Evolutionary conservation across 2,329 filamentous ascomycete species (phyloP).

Genomic region (Hortaea sp.): DNA sequence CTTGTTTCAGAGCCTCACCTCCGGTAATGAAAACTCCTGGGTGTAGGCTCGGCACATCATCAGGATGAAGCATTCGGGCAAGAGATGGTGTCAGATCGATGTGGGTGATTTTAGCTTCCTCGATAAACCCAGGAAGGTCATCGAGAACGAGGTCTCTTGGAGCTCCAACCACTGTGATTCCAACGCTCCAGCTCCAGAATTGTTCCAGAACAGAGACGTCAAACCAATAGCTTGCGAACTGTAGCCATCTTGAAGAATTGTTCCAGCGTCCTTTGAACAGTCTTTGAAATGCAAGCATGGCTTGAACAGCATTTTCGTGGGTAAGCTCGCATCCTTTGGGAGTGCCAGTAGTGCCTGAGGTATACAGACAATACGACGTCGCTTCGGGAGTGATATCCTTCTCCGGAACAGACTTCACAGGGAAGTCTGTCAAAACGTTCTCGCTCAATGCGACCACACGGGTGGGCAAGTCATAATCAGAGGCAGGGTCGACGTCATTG

Average conservation of each 20-base stretch:
- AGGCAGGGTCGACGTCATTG: constrained; percentile 13
- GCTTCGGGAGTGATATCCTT: constrained; percentile 34
- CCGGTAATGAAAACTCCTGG: constrained; percentile 87
- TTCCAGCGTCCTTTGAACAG: constrained; percentile 71
- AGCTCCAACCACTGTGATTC: constrained; percentile 72
- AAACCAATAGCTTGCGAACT: constrained; percentile 85
- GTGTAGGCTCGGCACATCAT: constrained; percentile 70
- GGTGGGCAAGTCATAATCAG: not conserved
- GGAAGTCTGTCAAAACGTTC: not conserved
- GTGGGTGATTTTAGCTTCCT: constrained; percentile 66
- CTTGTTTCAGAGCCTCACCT: constrained; percentile 77
- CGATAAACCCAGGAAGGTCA: constrained; percentile 65
- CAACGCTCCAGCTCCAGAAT: constrained; percentile 91
- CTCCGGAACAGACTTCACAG: not conserved
- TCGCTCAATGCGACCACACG: constrained; percentile 1
- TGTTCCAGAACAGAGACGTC: constrained; percentile 78
- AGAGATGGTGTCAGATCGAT: constrained; percentile 87
- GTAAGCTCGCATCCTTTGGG: constrained; percentile 84
- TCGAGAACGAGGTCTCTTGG: constrained; percentile 78
- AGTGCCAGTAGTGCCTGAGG: constrained; percentile 69
- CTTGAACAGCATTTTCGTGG: constrained; percentile 80
- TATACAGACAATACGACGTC: constrained; percentile 76
- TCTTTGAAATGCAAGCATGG: constrained; percentile 74
- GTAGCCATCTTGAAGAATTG: constrained; percentile 65
- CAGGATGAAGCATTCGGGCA: constrained; percentile 65